Percentiles rank a stretch among this genome's conserved stretches.
These are phyloP conservation scores for Aureobasidium sp. DNA, from an alignment of 2,329 filamentous ascomycete species.

Conservation along the genomic window DNA sequence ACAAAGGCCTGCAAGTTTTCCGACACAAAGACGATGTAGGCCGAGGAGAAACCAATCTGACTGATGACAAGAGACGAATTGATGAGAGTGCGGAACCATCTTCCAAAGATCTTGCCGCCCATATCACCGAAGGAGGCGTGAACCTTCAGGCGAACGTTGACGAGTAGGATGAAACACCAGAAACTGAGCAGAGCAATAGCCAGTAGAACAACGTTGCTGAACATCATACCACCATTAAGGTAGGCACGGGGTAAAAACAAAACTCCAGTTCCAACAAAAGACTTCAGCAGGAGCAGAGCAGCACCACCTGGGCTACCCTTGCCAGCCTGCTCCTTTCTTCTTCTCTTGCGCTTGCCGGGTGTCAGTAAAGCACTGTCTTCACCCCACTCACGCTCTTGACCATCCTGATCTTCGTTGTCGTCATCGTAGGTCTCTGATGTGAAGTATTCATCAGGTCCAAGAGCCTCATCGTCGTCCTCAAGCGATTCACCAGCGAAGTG, in stretches of 20 bases:
- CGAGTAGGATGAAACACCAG: constrained; percentile 93
- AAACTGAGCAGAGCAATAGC: constrained; percentile 81
- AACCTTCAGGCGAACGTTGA: constrained; percentile 75
- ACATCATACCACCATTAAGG: constrained; percentile 94
- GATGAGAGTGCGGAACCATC: constrained; percentile 81
- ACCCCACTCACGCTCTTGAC: constrained; percentile 67
- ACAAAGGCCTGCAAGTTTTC: constrained; percentile 95
- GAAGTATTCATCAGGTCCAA: constrained; percentile 86
- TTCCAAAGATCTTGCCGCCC: constrained; percentile 83
- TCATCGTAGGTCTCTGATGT: constrained; percentile 64
- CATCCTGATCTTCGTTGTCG: constrained; percentile 34
- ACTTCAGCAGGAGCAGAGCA: constrained; percentile 82
- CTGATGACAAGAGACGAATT: constrained; percentile 88
- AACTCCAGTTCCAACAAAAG: constrained; percentile 94
- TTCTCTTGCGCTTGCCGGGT: constrained; percentile 60
- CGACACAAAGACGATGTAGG: constrained; percentile 94
- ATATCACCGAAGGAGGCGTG: constrained; percentile 98
- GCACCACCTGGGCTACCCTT: constrained; percentile 74
- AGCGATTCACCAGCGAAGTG: constrained; percentile 97
- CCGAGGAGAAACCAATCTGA: constrained; percentile 89
- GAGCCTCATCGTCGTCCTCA: constrained; percentile 88
- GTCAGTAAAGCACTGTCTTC: constrained; percentile 79
- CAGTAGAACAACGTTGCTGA: constrained; percentile 87
- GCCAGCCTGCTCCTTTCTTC: constrained; percentile 69
- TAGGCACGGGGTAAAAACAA: constrained; percentile 89